Evolutionary conservation across 441 rosid genomes (phyloP), one percentile per base, ranked within the genome.

Genomic region (Populus tomentosa): DNA sequence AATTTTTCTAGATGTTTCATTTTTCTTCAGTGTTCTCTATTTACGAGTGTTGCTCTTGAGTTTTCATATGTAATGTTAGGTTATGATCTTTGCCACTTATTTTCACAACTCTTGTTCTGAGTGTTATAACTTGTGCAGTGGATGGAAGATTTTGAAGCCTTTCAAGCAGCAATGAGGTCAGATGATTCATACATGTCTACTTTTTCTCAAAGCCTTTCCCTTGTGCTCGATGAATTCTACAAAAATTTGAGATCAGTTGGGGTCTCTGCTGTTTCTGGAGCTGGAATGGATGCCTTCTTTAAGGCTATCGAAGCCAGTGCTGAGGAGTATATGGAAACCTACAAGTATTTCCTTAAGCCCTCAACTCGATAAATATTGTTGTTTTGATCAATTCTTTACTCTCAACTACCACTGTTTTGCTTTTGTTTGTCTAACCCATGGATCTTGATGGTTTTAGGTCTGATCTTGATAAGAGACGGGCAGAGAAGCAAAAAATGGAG

Each of bases 71-170:
- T 61, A 16, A 67, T 26, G 20, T 40, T 2, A 59, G 3, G 66
- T 40, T 33, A 10, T 70, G 21, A 24, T 72, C 38, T 13, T 14
- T 10, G 26, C 16, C 14, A 11, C 4, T 76, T 65, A 67, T 40
- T 36, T 67, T 63, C 10, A 66, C 10, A 23, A 26, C 75, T 10
- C 16, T 40, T 71, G 33, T 72, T 72, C 71, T 77, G 38, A 73
- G 32, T 68, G 26, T 24, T 72, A 3, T 69, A 65, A 69, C 77
- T 64, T 62, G 26, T 73, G 82, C 89, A 94, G 99, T 96, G 99
- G 99, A 92, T 96, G 97, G 86, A 91, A 81, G 98, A 94, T 80
- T 94, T 92, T 24, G 95, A 94, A 77, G 93, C 89, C 28, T 96
- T 96, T 83, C 97, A 96, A 81, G 87, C 94, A 11, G 97, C 97